Evolutionary conservation across 441 rosid species (phyloP).

Genomic region (Macaranga tanarius): DNA sequence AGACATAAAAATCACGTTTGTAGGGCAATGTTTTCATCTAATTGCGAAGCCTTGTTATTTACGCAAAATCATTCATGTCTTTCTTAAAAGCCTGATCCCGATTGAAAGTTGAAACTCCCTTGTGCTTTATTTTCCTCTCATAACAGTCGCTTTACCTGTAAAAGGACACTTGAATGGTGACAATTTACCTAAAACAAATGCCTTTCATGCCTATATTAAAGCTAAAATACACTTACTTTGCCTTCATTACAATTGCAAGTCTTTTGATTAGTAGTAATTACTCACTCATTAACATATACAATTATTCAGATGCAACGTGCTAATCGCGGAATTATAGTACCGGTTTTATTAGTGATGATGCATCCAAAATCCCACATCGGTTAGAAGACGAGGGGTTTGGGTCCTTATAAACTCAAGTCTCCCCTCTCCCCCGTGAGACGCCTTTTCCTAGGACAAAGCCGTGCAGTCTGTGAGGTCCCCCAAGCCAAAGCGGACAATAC

Average conservation of each 20-base stretch:
- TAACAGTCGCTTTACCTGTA: constrained; percentile 20
- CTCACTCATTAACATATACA: neutral
- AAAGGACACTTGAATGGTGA: constrained; percentile 22
- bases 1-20: constrained; percentile 23
- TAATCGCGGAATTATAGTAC: neutral
- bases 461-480: too few species aligned
- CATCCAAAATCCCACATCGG: too few species aligned
- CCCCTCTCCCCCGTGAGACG: too few species aligned
- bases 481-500: too few species aligned
- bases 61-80: constrained; percentile 39
- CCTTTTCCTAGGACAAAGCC: too few species aligned
- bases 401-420: too few species aligned
- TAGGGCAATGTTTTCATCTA: constrained; percentile 1
- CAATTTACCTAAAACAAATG: constrained; percentile 12
- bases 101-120: constrained; percentile 26
- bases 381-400: too few species aligned
- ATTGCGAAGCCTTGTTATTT: constrained; percentile 39
- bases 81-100: constrained; percentile 54
- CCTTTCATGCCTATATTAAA: constrained; percentile 5
- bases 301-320: too few species aligned
- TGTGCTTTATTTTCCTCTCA: constrained; percentile 10
- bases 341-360: too few species aligned
- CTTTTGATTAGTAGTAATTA: neutral
- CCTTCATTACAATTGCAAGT: neutral
- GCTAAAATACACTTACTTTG: neutral